These are phyloP conservation scores for Papilionanthe hybrid DNA, from an alignment of 116 monocot genomes.

Conservation along the genomic window DNA sequence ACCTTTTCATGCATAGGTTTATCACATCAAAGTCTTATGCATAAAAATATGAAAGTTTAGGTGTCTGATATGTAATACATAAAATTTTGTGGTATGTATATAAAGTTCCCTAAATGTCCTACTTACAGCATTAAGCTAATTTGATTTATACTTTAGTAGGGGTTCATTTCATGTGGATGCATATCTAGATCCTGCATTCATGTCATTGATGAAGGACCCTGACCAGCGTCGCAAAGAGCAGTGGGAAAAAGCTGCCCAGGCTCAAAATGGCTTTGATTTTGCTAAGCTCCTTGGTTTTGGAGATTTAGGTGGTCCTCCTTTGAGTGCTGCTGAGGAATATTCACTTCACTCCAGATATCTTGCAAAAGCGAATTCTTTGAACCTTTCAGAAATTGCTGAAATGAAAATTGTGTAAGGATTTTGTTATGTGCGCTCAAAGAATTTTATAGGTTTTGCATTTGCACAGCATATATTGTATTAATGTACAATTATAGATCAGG, in stretches of 20 bases:
- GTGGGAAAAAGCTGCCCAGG: constrained; percentile 73
- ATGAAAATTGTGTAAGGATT: constrained; percentile 95
- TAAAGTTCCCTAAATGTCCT: no score
- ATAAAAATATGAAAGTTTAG: no score
- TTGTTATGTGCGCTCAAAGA: not conserved
- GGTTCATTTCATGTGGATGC: constrained; percentile 55
- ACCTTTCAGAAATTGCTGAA: constrained; percentile 93
- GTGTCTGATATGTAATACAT: no score
- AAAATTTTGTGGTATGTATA: no score
- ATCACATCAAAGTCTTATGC: no score
- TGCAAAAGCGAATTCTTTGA: constrained; percentile 92
- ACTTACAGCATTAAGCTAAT: not conserved
- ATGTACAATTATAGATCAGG: constrained; percentile 1
- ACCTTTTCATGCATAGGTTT: no score
- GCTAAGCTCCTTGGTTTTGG: constrained; percentile 90
- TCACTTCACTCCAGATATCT: constrained; percentile 98
- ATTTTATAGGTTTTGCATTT: not conserved
- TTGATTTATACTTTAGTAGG: constrained; percentile 21
- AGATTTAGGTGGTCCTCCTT: constrained; percentile 88
- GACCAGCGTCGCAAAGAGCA: constrained; percentile 82
- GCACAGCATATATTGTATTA: not conserved
- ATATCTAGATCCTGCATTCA: constrained; percentile 73
- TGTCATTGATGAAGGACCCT: constrained; percentile 71
- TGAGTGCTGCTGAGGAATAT: constrained; percentile 92
- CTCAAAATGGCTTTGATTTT: constrained; percentile 74